A percentile compares a stretch with the other conserved stretches of the same genome.
phyloP scores from a whole-genome alignment of 208 protist genomes.

The Trypanosomatidae sp. region DNA sequence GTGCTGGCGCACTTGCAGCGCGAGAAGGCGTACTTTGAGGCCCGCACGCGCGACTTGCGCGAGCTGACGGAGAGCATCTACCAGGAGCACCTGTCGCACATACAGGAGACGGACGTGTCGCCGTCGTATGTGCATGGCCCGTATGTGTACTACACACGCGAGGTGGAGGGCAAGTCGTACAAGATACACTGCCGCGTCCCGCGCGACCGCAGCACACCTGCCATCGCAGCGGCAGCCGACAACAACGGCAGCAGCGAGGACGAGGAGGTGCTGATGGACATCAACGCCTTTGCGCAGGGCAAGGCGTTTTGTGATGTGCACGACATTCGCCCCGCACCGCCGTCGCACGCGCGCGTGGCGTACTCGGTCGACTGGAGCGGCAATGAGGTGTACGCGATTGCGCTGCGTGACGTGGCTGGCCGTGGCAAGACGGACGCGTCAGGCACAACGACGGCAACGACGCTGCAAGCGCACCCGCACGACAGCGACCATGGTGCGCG shows the following conservation, averaged over 20 bases:
- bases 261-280: slow-evolving; percentile 71
- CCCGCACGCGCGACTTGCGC: slow-evolving; percentile 35
- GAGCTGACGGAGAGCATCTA: slow-evolving; percentile 55
- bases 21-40: slow-evolving; percentile 72
- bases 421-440: slow-evolving; percentile 73
- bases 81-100: slow-evolving; percentile 76
- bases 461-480: slow-evolving; percentile 3
- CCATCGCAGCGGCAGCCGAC: slow-evolving; percentile 22
- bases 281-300: slow-evolving; percentile 72
- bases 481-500: slow-evolving; percentile 6
- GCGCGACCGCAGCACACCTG: too few species aligned
- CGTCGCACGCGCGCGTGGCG: slow-evolving; percentile 41
- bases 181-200: slow-evolving; percentile 76
- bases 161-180: slow-evolving; percentile 74
- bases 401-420: slow-evolving; percentile 75
- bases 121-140: slow-evolving; percentile 50
- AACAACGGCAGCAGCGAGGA: slow-evolving; percentile 12
- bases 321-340: slow-evolving; percentile 32
- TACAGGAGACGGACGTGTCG: slow-evolving; percentile 72
- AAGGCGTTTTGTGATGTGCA: slow-evolving; percentile 66
- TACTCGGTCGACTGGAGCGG: slow-evolving; percentile 80
- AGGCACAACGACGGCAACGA: slow-evolving; percentile 32
- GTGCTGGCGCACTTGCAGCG: slow-evolving; percentile 69
- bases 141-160: slow-evolving; percentile 76
- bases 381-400: slow-evolving; percentile 77